Percentiles rank a stretch among this genome's conserved stretches.
These are phyloP conservation scores for Lepidium aucheri DNA, from an alignment of 345 rosid species.

Conservation along the genomic window DNA sequence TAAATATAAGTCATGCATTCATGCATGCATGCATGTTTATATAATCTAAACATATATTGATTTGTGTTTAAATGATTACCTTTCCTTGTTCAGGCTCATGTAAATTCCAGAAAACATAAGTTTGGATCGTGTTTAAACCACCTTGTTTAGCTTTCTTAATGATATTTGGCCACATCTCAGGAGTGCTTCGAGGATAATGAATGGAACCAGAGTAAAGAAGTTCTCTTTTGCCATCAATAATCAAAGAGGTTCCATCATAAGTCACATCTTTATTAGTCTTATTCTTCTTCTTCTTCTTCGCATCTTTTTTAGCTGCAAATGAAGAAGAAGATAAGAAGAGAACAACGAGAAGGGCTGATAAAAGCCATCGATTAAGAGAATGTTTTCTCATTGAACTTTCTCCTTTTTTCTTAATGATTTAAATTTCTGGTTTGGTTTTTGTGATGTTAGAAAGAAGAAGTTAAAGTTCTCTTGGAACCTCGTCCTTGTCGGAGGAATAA, in stretches of 20 bases:
- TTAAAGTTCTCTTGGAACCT: constrained; percentile 23
- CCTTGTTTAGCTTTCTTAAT: constrained; percentile 40
- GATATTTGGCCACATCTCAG: constrained; percentile 37
- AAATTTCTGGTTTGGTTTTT: not conserved
- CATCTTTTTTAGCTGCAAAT: not conserved
- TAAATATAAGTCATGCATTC: too few relatives aligned
- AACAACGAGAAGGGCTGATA: constrained; percentile 11
- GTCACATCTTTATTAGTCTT: constrained; percentile 4
- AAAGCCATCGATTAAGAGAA: constrained; percentile 27
- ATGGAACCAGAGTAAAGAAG: constrained; percentile 27
- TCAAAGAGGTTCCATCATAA: constrained; percentile 22
- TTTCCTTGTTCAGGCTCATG: constrained; percentile 46
- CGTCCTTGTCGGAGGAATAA: constrained; percentile 29
- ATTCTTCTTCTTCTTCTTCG: constrained; percentile 15
- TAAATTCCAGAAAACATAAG: constrained; percentile 65
- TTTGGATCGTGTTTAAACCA: constrained; percentile 56
- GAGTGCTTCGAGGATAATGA: constrained; percentile 26
- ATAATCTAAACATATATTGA: not conserved
- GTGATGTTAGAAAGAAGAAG: constrained; percentile 16
- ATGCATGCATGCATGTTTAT: not conserved
- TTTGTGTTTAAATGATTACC: not conserved
- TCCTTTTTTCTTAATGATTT: not conserved
- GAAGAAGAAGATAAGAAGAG: constrained; percentile 15
- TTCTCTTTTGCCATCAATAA: constrained; percentile 21
- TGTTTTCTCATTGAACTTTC: constrained; percentile 17